These are phyloP conservation scores for Epichloe amarillans DNA, from an alignment of 2,329 filamentous ascomycete species.

Conservation along the genomic window DNA sequence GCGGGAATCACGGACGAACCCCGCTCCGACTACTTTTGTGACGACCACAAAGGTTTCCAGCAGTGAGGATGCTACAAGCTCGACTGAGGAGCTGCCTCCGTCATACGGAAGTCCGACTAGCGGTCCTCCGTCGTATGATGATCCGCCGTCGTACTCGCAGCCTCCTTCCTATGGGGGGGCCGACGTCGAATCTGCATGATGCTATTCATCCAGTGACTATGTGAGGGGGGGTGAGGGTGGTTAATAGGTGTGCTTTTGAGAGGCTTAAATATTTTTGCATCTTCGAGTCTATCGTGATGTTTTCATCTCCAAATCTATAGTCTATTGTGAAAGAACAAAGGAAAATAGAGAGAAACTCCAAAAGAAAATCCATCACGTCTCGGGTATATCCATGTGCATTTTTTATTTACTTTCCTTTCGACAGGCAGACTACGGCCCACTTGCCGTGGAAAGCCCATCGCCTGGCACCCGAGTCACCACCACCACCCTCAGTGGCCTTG, in stretches of 20 bases:
- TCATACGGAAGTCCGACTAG: neutral
- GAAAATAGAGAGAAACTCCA: neutral
- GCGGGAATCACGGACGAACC: neutral
- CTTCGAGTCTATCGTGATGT: conserved; percentile 1
- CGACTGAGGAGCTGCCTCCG: neutral
- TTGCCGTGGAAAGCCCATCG: conserved; percentile 95
- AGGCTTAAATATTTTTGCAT: neutral
- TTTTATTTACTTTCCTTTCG: conserved; percentile 16
- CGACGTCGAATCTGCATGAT: neutral
- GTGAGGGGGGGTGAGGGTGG: neutral
- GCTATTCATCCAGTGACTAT: no score
- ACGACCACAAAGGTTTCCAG: neutral
- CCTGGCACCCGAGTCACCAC: conserved; percentile 55
- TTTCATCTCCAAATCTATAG: conserved; percentile 1
- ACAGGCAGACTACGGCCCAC: conserved; percentile 71
- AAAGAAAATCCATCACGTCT: neutral
- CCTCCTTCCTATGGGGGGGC: conserved; percentile 1
- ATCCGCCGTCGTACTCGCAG: conserved; percentile 1
- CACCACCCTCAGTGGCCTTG: conserved; percentile 51
- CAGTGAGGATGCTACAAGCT: neutral
- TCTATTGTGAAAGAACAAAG: conserved; percentile 1
- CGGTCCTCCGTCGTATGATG: neutral
- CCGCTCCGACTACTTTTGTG: neutral
- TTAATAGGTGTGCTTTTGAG: neutral
- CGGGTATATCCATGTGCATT: neutral